Conservation (phyloP, 768 basidiomycete genomes). For the Epithele typhae region DNA sequence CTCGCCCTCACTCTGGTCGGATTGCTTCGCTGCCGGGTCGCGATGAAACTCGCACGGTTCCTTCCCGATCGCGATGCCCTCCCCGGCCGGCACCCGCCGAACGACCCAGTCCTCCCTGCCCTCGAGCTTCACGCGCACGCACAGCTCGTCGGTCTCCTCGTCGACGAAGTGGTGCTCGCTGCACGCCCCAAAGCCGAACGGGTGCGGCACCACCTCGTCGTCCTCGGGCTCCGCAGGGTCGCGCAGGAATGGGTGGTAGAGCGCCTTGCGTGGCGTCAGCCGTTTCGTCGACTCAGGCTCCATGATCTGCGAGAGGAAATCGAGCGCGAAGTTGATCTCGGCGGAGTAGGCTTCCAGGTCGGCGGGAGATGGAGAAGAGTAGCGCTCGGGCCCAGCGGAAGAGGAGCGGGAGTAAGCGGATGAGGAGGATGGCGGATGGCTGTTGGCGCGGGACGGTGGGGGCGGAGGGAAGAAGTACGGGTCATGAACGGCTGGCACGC, state of each 20-base stretch:
- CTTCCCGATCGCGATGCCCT: slow-evolving; percentile 30
- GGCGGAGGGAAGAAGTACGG: slow-evolving; percentile 47
- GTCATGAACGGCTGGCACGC: slow-evolving; percentile 47
- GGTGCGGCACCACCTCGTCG: slow-evolving; percentile 67
- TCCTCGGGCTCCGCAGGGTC: slow-evolving; percentile 46
- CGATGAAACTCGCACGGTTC: slow-evolving; percentile 31
- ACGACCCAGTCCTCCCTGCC: slow-evolving; percentile 25
- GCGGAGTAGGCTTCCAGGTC: slow-evolving; percentile 38
- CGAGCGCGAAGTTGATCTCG: slow-evolving; percentile 65
- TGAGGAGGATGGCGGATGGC: slow-evolving; percentile 29
- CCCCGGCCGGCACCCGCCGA: slow-evolving; percentile 21
- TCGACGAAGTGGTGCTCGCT: slow-evolving; percentile 56
- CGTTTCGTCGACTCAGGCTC: slow-evolving; percentile 75
- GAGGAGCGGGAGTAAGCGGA: slow-evolving; percentile 28
- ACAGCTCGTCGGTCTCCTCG: slow-evolving; percentile 46
- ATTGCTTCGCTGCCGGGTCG: no score
- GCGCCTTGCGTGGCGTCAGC: slow-evolving; percentile 68
- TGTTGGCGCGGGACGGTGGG: slow-evolving; percentile 7
- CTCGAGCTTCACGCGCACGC: slow-evolving; percentile 39
- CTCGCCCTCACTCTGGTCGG: no score
- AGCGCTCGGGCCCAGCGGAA: slow-evolving; percentile 18
- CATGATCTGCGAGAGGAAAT: slow-evolving; percentile 70
- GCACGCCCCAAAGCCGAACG: slow-evolving; percentile 65
- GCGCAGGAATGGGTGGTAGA: slow-evolving; percentile 75
- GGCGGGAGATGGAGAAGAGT: slow-evolving; percentile 24